Conservation (phyloP, 176 grass and related monocot genomes). For the Bromus sterilis region DNA sequence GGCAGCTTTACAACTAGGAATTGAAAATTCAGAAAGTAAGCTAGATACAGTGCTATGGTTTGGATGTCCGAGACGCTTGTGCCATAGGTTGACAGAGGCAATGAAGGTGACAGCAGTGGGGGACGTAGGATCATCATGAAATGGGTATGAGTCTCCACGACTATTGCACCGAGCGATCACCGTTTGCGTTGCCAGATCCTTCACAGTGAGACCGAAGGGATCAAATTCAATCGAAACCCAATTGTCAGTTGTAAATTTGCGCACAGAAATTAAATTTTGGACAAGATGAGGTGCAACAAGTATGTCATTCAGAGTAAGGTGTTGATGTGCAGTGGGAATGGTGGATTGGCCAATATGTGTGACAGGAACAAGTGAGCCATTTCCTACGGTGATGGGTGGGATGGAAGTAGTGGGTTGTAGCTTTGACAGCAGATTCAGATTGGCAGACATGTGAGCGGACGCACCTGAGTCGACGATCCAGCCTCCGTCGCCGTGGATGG, state of each 20-base stretch:
- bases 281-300: background rate
- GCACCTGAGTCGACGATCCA: background rate
- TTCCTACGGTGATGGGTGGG: background rate
- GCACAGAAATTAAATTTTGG: background rate
- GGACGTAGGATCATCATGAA: background rate
- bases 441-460: background rate
- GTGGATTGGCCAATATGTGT: background rate
- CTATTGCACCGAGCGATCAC: background rate
- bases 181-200: background rate
- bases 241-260: background rate
- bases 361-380: background rate
- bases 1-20: background rate
- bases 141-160: background rate
- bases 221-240: background rate
- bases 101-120: background rate
- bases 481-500: background rate
- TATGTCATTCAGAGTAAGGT: background rate
- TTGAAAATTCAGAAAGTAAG: background rate
- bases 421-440: background rate
- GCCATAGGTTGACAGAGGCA: background rate
- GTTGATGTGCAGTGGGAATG: background rate
- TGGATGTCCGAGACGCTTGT: background rate
- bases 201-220: background rate
- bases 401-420: background rate
- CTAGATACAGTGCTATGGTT: background rate